These are phyloP conservation scores for Herpetospermum pedunculosum DNA, from an alignment of 306 rosid genomes.

Conservation along the genomic window DNA sequence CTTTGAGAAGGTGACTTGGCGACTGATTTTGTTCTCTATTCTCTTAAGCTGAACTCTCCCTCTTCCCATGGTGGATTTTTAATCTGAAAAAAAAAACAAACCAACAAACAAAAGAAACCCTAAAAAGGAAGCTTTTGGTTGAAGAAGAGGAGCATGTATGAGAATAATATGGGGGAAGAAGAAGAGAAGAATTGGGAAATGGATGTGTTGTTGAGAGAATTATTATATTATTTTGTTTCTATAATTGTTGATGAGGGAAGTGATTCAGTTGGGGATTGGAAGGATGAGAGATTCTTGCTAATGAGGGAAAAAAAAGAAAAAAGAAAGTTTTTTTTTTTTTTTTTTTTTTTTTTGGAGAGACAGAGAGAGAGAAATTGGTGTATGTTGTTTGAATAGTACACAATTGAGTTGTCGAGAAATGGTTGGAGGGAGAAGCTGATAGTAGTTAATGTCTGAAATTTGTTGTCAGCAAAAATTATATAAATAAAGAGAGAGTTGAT, in stretches of 20 bases:
- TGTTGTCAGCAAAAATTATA: background rate
- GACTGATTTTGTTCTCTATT: conserved; percentile 74
- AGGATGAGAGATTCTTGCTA: conserved; percentile 5
- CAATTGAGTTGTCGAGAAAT: conserved; percentile 19
- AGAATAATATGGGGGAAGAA: background rate
- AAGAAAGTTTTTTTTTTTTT: too few species aligned
- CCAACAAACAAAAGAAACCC: background rate
- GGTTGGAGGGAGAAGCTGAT: conserved; percentile 5
- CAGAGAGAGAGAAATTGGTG: too few species aligned
- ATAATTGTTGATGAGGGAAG: conserved; percentile 23
- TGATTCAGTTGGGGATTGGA: conserved; percentile 5
- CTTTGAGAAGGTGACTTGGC: conserved; percentile 81
- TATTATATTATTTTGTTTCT: conserved; percentile 26
- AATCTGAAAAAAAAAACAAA: background rate
- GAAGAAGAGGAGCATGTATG: background rate
- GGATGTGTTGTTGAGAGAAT: background rate
- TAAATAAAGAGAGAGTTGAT: background rate
- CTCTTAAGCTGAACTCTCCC: conserved; percentile 70
- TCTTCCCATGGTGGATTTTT: conserved; percentile 46
- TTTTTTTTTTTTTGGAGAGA: too few species aligned
- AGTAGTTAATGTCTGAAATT: conserved; percentile 11
- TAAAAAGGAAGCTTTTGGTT: background rate
- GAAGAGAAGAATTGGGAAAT: background rate
- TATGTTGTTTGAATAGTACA: background rate
- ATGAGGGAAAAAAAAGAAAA: background rate